Percentiles rank a stretch among this genome's conserved stretches.
Evolutionary conservation across 2,329 filamentous ascomycete species (phyloP).

Genomic region (Helotiales sp.): DNA sequence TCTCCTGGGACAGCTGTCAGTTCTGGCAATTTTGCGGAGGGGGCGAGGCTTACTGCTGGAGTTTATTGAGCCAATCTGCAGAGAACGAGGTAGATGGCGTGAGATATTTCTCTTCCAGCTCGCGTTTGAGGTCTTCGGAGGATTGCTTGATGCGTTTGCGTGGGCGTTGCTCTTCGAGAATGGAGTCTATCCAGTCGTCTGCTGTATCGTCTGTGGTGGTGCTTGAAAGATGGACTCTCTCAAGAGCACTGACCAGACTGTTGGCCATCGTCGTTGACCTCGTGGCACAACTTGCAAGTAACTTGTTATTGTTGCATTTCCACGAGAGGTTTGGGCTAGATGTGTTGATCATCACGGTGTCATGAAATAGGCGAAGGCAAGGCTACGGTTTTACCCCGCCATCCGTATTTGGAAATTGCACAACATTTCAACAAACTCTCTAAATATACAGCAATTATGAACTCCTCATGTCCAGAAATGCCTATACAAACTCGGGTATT

Average conservation of each 20-base stretch:
- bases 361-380: constrained; percentile 20
- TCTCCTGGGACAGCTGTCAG: constrained; percentile 48
- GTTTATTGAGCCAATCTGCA: constrained; percentile 80
- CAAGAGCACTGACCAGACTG: constrained; percentile 54
- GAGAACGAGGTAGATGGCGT: constrained; percentile 81
- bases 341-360: constrained; percentile 13
- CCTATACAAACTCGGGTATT: neutral
- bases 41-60: constrained; percentile 69
- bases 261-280: constrained; percentile 35
- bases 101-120: constrained; percentile 78
- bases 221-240: constrained; percentile 52
- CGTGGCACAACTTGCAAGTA: neutral
- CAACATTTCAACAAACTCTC: neutral
- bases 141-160: constrained; percentile 56
- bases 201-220: constrained; percentile 39
- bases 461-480: neutral
- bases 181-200: constrained; percentile 59
- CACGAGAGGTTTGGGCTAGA: neutral
- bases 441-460: no score
- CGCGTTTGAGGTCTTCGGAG: constrained; percentile 67
- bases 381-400: constrained; percentile 22
- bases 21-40: constrained; percentile 23
- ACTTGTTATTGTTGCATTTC: constrained; percentile 9
- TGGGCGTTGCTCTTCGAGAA: constrained; percentile 59
- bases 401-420: constrained; percentile 10